Conservation (phyloP, 176 grass and related monocot genomes). For the Avena atlantica region DNA sequence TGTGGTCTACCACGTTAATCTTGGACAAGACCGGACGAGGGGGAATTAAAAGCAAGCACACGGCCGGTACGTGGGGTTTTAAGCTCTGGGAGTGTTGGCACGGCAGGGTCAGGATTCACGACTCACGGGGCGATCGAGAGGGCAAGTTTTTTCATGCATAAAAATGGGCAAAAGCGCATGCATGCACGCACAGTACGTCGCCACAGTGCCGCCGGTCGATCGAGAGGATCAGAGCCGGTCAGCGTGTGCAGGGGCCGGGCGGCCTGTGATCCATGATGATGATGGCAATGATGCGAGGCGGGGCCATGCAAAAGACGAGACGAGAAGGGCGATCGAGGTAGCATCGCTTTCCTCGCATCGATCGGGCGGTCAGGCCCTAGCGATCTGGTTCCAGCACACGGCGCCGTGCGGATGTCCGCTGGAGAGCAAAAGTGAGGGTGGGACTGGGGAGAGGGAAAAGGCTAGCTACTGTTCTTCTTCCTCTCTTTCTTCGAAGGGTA, state of each 20-base stretch:
- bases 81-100: background rate
- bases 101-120: background rate
- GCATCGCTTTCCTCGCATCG: slow-evolving; percentile 27
- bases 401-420: background rate
- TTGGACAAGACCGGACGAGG: slow-evolving; percentile 30
- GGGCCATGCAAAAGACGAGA: slow-evolving; percentile 52
- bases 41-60: slow-evolving; percentile 43
- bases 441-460: slow-evolving; percentile 15
- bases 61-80: slow-evolving; percentile 19
- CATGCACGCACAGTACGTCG: slow-evolving; percentile 29
- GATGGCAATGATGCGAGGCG: background rate
- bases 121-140: too few relatives aligned
- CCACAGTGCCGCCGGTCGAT: slow-evolving; percentile 7
- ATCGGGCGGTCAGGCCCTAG: background rate
- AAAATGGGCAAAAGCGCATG: slow-evolving; percentile 37
- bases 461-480: slow-evolving; percentile 67
- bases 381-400: background rate
- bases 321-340: background rate
- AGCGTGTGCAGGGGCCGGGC: background rate
- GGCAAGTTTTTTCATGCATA: slow-evolving; percentile 3
- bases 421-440: slow-evolving; percentile 18
- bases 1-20: slow-evolving; percentile 40
- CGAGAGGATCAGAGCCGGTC: background rate
- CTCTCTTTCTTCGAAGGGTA: background rate
- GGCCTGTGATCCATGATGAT: background rate